Evolutionary conservation across 2,329 filamentous ascomycete species (phyloP), one percentile per base, ranked within the genome.

Genomic region (Rhynchosporium secalis): DNA sequence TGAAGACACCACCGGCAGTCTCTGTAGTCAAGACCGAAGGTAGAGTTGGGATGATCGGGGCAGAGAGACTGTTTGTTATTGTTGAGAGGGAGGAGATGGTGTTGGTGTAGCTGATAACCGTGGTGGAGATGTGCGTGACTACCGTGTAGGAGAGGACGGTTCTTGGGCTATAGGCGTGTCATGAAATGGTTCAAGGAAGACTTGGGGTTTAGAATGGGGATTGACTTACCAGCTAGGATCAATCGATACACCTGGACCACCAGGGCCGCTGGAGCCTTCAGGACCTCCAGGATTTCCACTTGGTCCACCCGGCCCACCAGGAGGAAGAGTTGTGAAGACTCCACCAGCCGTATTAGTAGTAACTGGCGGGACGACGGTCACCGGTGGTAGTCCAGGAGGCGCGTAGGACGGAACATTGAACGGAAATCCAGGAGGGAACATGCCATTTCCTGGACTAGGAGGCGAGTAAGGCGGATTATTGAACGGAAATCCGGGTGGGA

Each of bases 1-100:
- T 56, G 54, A 56, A 56, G 7, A 56, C 54, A 56, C 54, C 54
- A 10, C 54, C 54, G 13, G 54, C 54, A 45, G 54, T 56, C 31
- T 46, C 54, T 26, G 54, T 45, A 8, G 38, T 56, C 5, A 43
- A 10, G 26, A 56, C 29, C 3, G 41, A 12, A 20, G 54, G 54
- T 33, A 56, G 40, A 46, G 40, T 56, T 31, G 54, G 54, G 38
- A 46, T 46, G 54, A 46, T 28, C 13, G 54, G 54, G 26, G 26
- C 54, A 33, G 40, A 56, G 28, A 56, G 4, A 46, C 40, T 56
- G 41, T 56, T 56, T 5, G 54, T 56, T 40, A 56, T 33, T n/a
- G 54, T 56, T 29, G 43, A 13, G 15, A 56, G 54, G 7, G 40
- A 56, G 15, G 54, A 31, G 29, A 56, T 7, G 40, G 54, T 56